Evolutionary conservation across 768 basidiomycete species (phyloP).

Genomic region (Lactarius vividus): DNA sequence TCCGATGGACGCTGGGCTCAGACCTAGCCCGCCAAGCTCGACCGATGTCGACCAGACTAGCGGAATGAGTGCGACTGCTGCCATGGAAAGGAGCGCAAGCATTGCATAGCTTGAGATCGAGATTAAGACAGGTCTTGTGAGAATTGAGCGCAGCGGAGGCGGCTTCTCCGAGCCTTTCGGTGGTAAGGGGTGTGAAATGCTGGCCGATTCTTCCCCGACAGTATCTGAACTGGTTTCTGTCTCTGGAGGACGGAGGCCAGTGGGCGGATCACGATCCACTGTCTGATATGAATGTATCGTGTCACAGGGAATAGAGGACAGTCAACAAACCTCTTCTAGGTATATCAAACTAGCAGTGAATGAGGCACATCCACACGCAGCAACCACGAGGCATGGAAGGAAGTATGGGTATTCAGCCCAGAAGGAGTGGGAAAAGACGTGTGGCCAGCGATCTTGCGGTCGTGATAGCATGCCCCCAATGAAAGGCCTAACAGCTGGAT

Average conservation of each 20-base stretch:
- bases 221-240: background rate
- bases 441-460: conserved; percentile 27
- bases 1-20: conserved; percentile 40
- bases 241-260: background rate
- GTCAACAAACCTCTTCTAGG: conserved; percentile 5
- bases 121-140: conserved; percentile 35
- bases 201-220: background rate
- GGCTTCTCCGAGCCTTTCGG: conserved; percentile 12
- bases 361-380: background rate
- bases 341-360: background rate
- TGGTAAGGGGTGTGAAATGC: background rate
- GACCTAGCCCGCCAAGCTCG: conserved; percentile 31
- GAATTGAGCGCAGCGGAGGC: conserved; percentile 34
- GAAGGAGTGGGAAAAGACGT: conserved; percentile 24
- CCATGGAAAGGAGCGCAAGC: conserved; percentile 43
- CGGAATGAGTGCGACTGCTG: conserved; percentile 41
- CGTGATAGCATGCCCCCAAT: conserved; percentile 28
- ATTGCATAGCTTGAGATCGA: conserved; percentile 43
- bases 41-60: conserved; percentile 41
- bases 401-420: conserved; percentile 30
- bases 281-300: background rate
- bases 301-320: background rate
- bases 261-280: background rate
- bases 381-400: conserved; percentile 24
- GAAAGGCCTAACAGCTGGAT: too few species aligned